These are phyloP conservation scores for Fraxinus albicans DNA, from an alignment of 305 asterid species.

Conservation along the genomic window DNA sequence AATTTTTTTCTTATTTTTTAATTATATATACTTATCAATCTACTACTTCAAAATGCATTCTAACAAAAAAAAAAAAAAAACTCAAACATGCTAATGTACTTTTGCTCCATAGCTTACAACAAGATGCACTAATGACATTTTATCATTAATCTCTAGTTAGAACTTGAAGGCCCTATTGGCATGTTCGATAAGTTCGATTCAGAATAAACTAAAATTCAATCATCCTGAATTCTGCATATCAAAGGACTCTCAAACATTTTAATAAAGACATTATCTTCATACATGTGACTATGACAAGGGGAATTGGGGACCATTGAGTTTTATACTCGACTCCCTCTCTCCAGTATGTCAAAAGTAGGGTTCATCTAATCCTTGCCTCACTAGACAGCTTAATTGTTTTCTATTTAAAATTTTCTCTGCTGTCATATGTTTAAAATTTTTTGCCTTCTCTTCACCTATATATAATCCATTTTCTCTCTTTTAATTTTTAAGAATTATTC, in stretches of 20 bases:
- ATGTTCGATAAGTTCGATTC: neutral
- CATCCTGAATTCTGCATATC: neutral
- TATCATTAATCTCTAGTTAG: neutral
- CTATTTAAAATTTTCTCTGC: neutral
- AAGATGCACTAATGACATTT: neutral
- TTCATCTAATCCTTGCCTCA: slow-evolving; percentile 66
- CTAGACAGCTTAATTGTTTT: slow-evolving; percentile 23
- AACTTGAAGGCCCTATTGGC: slow-evolving; percentile 5
- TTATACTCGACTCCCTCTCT: slow-evolving; percentile 43
- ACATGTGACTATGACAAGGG: slow-evolving; percentile 19
- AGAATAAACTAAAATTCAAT: neutral
- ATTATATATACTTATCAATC: too few relatives aligned
- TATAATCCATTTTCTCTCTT: slow-evolving; percentile 9
- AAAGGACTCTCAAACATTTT: neutral
- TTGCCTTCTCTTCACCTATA: slow-evolving; percentile 19
- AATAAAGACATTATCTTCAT: neutral
- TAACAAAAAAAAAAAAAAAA: too few relatives aligned
- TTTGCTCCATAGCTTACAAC: slow-evolving; percentile 14
- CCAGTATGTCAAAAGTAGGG: slow-evolving; percentile 42
- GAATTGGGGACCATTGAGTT: slow-evolving; percentile 49
- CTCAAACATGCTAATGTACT: neutral
- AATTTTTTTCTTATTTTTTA: too few relatives aligned
- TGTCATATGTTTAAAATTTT: slow-evolving; percentile 2
- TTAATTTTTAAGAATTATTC: slow-evolving; percentile 31
- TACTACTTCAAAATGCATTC: too few relatives aligned